These are phyloP conservation scores for Datisca glomerata DNA, from an alignment of 306 rosid genomes.

Conservation along the genomic window DNA sequence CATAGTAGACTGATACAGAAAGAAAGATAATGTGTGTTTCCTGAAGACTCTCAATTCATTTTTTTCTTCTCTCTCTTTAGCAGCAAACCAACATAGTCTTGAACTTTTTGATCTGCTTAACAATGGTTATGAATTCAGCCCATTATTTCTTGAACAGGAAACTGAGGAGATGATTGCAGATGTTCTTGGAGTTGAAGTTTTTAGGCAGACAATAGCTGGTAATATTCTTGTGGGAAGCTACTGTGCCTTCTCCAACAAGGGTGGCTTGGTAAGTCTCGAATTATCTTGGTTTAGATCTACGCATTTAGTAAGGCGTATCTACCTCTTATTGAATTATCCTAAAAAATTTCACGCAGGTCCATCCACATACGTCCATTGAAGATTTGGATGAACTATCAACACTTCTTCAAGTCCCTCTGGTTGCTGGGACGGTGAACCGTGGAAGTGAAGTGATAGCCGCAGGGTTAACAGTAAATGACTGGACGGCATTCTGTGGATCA, in stretches of 20 bases:
- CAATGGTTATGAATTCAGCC: too few species aligned
- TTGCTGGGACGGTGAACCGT: slow-evolving; percentile 80
- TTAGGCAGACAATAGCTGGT: slow-evolving; percentile 89
- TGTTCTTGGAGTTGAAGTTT: slow-evolving; percentile 94
- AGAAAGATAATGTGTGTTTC: too few species aligned
- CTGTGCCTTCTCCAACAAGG: slow-evolving; percentile 77
- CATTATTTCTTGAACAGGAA: slow-evolving; percentile 43
- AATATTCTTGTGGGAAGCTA: slow-evolving; percentile 86
- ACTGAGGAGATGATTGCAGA: slow-evolving; percentile 92
- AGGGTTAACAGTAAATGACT: slow-evolving; percentile 79
- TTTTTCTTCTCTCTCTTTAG: too few species aligned
- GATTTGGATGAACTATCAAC: slow-evolving; percentile 92
- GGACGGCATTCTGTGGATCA: slow-evolving; percentile 92
- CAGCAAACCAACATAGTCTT: too few species aligned
- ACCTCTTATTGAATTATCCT: too few species aligned
- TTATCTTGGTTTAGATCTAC: too few species aligned
- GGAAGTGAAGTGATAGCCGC: slow-evolving; percentile 88
- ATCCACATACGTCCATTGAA: slow-evolving; percentile 85
- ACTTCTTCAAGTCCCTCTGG: slow-evolving; percentile 91
- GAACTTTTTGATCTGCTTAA: too few species aligned
- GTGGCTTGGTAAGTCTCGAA: slow-evolving; percentile 60
- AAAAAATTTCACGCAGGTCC: slow-evolving; percentile 43
- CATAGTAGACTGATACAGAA: too few species aligned
- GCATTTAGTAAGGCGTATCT: too few species aligned
- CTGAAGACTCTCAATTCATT: too few species aligned